Evolutionary conservation across 2,329 filamentous ascomycete species (phyloP), one percentile per base, ranked within the genome.

Genomic region (Ceratocystis cubensis): DNA sequence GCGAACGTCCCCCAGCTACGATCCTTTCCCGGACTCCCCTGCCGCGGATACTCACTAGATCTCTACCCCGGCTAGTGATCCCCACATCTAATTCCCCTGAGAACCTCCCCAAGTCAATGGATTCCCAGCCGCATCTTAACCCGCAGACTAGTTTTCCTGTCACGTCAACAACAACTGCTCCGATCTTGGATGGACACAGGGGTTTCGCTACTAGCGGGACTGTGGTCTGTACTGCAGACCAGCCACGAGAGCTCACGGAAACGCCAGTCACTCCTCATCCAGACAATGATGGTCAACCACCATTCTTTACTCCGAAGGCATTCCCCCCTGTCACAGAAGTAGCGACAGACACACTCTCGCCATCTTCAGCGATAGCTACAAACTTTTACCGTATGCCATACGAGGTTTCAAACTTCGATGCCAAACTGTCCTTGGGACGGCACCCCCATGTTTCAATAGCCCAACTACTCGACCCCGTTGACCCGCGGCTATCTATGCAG

Each of bases 361-460:
- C 66, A 15, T 66, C 66, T n/a, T 64, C 66, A 8, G 66, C 64
- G 10, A 50, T 68, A 6, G 66, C 66, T 7, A 44, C 57, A 22
- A 65, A 53, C 37, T 68, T 68, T 28, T 68, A 68, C 20, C 15
- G 64, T 2, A 33, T 65, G 3, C 59, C 67, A 15, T 71, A 71
- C 1, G 28, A 10, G n/a, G 15, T n/a, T 22, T 8, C 65, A 5
- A 41, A 48, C 13, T 7, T n/a, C n/a, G 53, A 63, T 37, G 37
- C 57, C n/a, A 46, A 53, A n/a, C 15, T 8, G 25, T 25, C 46
- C 17, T 56, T 66, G 4, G 64, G 64, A 15, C 45, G 63, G 56
- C 66, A 64, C 20, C 63, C 62, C 25, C 33, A 67, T 50, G 53
- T 63, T 4, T 67, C 66, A 3, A 67, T 67, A 61, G 66, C 66